phyloP scores from a whole-genome alignment of 1,284 basidiomycete genomes.

The Puccinia novopanici region DNA sequence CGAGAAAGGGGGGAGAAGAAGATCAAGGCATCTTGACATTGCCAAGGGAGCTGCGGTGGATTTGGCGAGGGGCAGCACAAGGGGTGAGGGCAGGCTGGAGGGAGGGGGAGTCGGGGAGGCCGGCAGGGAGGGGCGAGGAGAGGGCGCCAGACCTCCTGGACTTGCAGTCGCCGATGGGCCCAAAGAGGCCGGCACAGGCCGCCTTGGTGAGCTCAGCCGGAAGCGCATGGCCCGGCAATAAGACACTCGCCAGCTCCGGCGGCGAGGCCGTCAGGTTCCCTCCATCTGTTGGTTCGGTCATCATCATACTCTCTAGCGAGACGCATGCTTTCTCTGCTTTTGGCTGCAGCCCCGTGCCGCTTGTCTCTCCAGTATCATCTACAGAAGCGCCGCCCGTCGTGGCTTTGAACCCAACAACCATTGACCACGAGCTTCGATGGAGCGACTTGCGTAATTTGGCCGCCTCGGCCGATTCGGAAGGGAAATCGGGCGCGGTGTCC shows the following conservation, averaged over 20 bases:
- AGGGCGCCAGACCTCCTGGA: neutral
- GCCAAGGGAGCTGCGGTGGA: neutral
- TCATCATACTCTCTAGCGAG: neutral
- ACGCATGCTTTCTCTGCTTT: neutral
- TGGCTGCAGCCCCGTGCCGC: neutral
- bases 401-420: conserved; percentile 11
- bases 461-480: conserved; percentile 1
- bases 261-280: conserved; percentile 14
- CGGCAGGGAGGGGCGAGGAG: neutral
- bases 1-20: neutral
- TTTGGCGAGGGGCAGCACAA: neutral
- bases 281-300: too few species aligned
- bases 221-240: conserved; percentile 18
- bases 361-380: too few species aligned
- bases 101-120: neutral
- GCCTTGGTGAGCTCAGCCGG: conserved; percentile 26
- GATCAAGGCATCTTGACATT: neutral
- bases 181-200: conserved; percentile 25
- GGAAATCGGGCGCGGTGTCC: too few species aligned
- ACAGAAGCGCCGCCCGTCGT: neutral
- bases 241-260: neutral
- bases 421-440: conserved; percentile 25
- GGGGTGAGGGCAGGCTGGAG: neutral
- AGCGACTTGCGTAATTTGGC: conserved; percentile 14
- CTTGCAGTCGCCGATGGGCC: conserved; percentile 31